Evolutionary conservation across 2,329 filamentous ascomycete species (phyloP), one percentile per base, ranked within the genome.

Genomic region (Hortaea werneckii): DNA sequence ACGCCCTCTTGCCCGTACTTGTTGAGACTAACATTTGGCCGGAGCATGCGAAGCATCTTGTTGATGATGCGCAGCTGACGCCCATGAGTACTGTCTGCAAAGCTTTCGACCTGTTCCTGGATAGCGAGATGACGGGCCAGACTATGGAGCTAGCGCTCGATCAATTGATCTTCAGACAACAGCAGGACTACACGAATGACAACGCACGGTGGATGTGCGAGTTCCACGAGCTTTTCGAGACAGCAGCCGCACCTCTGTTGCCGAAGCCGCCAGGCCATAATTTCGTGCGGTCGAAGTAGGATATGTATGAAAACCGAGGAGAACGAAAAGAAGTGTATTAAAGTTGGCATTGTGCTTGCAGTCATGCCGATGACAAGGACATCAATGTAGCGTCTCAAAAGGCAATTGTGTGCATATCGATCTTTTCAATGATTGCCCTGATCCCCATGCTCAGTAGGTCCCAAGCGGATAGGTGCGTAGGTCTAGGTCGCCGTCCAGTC

Each of bases 141-240:
- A 58, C 58, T 6, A 66, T 70, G 10, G 69, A 72, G 54, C 54
- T 70, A 41, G 59, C 57, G 3, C 55, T 65, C 46, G 67, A 67
- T n/a, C 58, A 66, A 5, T 57, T 71, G 8, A 65, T 64, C 41
- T 68, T 70, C 43, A 62, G 67, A 41, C 49, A 66, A 42, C 61
- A 59, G 46, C 53, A 61, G 27, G 64, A 65, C 10, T 70, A 60
- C 53, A 56, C 59, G 6, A 66, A 67, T 50, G 62, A 65, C 43
- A 70, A 67, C 50, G 64, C 67, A 52, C 58, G 55, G 42, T 70
- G 65, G 62, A 58, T 65, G 47, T 61, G 59, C 2, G 41, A 50
- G 27, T 50, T 65, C 50, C 58, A 60, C 44, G 41, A 54, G 41
- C 51, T 66, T 27, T 42, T 28, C 12, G 40, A 42, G 27, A 42